These are phyloP conservation scores for Saccharomyces hybrid DNA, from an alignment of 1,139 yeast genomes.

Conservation along the genomic window DNA sequence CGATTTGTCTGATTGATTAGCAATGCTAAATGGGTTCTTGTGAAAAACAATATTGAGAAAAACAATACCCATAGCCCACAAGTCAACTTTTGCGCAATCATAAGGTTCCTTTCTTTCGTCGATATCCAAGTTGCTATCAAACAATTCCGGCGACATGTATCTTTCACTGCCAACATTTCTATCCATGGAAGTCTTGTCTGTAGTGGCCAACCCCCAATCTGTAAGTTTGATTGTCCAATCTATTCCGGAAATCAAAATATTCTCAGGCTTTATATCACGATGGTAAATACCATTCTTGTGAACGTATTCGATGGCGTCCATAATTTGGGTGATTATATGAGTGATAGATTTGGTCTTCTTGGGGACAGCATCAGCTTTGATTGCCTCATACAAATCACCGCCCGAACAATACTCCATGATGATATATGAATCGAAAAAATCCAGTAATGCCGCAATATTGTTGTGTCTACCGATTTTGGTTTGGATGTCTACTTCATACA, in stretches of 20 bases:
- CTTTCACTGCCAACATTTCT: conserved; percentile 92
- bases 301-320: conserved; percentile 71
- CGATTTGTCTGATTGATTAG: conserved; percentile 76
- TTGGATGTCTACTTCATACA: conserved; percentile 73
- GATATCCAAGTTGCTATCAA: conserved; percentile 40
- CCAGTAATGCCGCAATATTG: conserved; percentile 57
- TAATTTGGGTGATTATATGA: conserved; percentile 67
- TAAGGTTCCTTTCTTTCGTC: conserved; percentile 48
- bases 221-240: conserved; percentile 78
- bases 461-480: conserved; percentile 51
- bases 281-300: conserved; percentile 71
- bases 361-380: conserved; percentile 75
- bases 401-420: conserved; percentile 81
- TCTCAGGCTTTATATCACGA: conserved; percentile 86
- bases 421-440: conserved; percentile 72
- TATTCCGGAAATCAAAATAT: conserved; percentile 62
- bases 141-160: conserved; percentile 94
- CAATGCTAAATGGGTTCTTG: conserved; percentile 81
- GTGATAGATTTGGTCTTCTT: conserved; percentile 65
- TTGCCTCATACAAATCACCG: conserved; percentile 92
- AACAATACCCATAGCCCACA: conserved; percentile 90
- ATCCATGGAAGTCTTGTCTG: conserved; percentile 54
- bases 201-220: conserved; percentile 90
- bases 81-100: conserved; percentile 80
- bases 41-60: conserved; percentile 80